Base-by-base conservation (phyloP, 768 basidiomycete genomes). In the Leccinum fibrillosum region DNA sequence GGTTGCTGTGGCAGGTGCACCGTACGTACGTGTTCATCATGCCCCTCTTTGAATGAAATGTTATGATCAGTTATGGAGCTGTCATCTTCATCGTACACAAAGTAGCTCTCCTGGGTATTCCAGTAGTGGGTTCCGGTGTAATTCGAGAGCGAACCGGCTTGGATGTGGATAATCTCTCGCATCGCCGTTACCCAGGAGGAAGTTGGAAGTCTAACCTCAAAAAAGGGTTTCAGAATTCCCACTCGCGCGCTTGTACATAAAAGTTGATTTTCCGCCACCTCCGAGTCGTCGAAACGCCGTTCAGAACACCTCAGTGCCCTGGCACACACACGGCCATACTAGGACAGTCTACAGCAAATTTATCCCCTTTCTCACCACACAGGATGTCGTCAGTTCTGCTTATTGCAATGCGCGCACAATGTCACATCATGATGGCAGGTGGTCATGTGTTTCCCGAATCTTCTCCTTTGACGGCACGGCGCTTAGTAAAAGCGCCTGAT, bases 141-240 rank as follows among this genome's bases (percentile, higher is more conserved):
- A 66, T 92, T 91, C 19, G 89, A 79, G 47, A 82, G 65, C 34
- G 76, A 69, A 55, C 89, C 89, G 0, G 88, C 88, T 71, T 92
- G 90, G 52, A 92, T 76, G 69, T 92, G 86, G 57, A 92, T 71
- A 60, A 91, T 89, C 67, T 92, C 90, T 66, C 80, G 84, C 89
- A 91, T 91, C 32, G 55, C 45, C 42, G 52, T 45, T 9, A 12
- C 26, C 4, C 25, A 5, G 17, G 45, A 25, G 26, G 42, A 13
- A 8, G 28, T 10, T 32, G 21, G 34, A 26, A 13, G 19, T 17
- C 23, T 23, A 23, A 25, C 52, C 5, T 32, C 19, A 15, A 4
- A n/a, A n/a, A 30, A 11, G 12, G 21, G 7, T 39, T 21, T 19
- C 35, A 39, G 47, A 26, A 52, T 61, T 62, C 61, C 60, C 61